Evolutionary conservation across 371 early-diverging fungal genomes (phyloP), one percentile per base, ranked within the genome.

Genomic region (Capillidium rhysosporum): DNA sequence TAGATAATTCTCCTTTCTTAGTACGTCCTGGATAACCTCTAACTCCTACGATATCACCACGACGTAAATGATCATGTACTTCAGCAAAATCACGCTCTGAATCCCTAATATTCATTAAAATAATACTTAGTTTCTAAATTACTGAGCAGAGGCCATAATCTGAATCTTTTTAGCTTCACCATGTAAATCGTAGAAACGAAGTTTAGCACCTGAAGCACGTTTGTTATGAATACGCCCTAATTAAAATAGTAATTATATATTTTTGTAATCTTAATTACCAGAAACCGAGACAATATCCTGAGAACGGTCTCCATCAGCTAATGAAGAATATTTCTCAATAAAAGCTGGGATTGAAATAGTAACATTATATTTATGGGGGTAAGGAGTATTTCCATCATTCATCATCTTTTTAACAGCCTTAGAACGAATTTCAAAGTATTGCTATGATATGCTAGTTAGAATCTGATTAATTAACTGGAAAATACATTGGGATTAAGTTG

Each of bases 341-440:
- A 85, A 97, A 24, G 74, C 82, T 24, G 86, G 75, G 56, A 96
- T 59, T 16, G 86, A 82, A 64, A 88, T 69, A 40, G 77, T 66
- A 43, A 94, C 96, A 51, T 89, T 67, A 83, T 92, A 97, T 77
- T 97, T 97, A 84, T 97, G 89, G 54, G 98, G 98, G 63, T 95
- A 97, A 46, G 95, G 94, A 60, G 75, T 77, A 61, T 88, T 86
- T 39, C 73, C 75, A 58, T 80, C 65, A 55, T 73, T 75, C 59
- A 88, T 84, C 57, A 90, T 71, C 71, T 82, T 75, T 58, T 72
- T 76, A 58, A 97, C 75, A 23, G 75, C 72, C 72, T 83, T 83
- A 62, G 80, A 81, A 59, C 98, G 82, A 64, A 90, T 75, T 69
- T 97, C 98, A 75, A 92, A 97, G 82, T 95, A 97, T 83, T 89